Conservation (phyloP, 73 alveolate species). For the Symbiodinium pilosum region DNA sequence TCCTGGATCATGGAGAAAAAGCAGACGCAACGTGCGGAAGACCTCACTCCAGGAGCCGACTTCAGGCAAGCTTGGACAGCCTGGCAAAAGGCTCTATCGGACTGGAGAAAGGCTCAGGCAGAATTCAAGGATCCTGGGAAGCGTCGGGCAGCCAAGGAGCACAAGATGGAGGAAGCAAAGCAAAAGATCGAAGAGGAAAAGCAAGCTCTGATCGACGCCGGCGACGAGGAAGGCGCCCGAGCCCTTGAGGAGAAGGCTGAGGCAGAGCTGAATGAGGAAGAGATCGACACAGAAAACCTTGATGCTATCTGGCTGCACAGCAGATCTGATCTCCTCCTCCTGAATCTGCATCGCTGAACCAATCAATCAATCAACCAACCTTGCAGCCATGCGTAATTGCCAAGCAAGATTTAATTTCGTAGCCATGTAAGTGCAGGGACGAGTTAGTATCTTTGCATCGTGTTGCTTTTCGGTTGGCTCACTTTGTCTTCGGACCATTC, state of each 20-base stretch:
- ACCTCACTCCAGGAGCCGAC: constrained; percentile 23
- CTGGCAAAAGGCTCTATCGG: constrained; percentile 15
- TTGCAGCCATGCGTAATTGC: no score
- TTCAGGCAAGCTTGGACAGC: background rate
- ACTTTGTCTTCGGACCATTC: no score
- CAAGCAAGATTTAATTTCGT: no score
- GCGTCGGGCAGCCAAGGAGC: constrained; percentile 5
- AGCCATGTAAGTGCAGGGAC: no score
- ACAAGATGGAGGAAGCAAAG: background rate
- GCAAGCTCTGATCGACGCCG: background rate
- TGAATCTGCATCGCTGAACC: no score
- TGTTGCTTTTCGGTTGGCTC: no score
- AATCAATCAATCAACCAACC: no score
- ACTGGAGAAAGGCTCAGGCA: constrained; percentile 27
- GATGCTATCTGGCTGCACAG: background rate
- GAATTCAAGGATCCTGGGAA: background rate
- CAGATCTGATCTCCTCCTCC: background rate
- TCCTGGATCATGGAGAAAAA: background rate
- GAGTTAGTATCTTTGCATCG: no score
- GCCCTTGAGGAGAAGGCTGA: constrained; percentile 9
- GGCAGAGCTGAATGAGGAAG: constrained; percentile 2
- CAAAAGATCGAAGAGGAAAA: constrained; percentile 3
- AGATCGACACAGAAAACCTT: constrained; percentile 44
- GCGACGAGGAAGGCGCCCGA: background rate
- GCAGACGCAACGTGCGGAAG: constrained; percentile 1